Base-by-base conservation (phyloP, 768 basidiomycete genomes). In the Lentinula sp. region DNA sequence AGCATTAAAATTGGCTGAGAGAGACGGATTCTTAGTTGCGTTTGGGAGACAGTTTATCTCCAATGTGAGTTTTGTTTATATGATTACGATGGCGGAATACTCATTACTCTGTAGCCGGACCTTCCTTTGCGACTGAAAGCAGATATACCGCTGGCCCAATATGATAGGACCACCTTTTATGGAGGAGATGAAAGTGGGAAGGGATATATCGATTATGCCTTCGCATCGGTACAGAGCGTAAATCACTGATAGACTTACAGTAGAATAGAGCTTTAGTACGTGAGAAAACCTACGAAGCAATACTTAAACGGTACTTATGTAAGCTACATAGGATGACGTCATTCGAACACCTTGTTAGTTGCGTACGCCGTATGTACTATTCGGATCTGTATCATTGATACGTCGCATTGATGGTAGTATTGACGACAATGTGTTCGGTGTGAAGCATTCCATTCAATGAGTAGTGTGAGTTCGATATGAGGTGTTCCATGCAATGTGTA, bases 31-130 rank as follows among this genome's bases (percentile, higher is more conserved):
- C 1, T 53, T 74, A 21, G 59, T 76, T 59, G 73, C 72, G 0
- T 77, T 76, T 32, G 78, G 75, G 1, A 65, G 78, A 16, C 55
- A 65, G 23, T 78, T 70, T 57, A 68, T 75, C 8, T 56, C 76
- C 5, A 78, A 78, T 54, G 67, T 67, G 53, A 43, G 65, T 40
- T 43, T 46, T 49, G 15, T 39, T 56, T 3, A 31, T 39, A 23
- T 61, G 42, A 39, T 4, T 21, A 13, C 15, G 6, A 32, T 49
- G 10, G 18, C 6, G 7, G 35, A 37, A 13, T 37, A 40, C 18
- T 40, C 13, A 56, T 56, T 23, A 48, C 23, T 21, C 11, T 35
- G 21, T 28, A 72, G 73, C 71, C 71, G 9, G 74, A 75, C 57
- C 68, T 75, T 4, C 74, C 74, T 1, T 52, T 61, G n/a, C 68